Evolutionary conservation across 108 stramenopile species (phyloP), one percentile per base, ranked within the genome.

Genomic region (Cyclotella sp.): DNA sequence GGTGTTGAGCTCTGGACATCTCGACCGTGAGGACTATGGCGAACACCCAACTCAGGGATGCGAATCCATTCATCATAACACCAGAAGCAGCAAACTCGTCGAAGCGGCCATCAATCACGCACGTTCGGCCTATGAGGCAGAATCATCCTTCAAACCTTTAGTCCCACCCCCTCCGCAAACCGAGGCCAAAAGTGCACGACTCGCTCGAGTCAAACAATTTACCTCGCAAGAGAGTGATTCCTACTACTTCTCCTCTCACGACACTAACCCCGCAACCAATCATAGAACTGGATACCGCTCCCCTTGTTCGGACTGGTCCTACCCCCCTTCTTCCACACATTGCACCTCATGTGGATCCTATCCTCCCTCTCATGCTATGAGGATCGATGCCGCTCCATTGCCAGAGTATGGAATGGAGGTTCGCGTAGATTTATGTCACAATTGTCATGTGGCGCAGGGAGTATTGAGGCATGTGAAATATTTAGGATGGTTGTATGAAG

Each of bases 381-480:
- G 82, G 29, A 73, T 75, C 63, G 77, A 81, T 76, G 81, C 80
- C 13, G 78, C 87, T 0, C 93, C 93, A 10, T 47, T 95, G 29
- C 68, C 85, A 9, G 90, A 92, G 67, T 95, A 93, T 70, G 88
- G 90, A 43, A 83, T 85, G 76, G 94, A 95, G 76, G 78, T 79
- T 42, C 64, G 88, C 14, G 75, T 85, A 0, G 88, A 91, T 60
- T 49, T 92, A 34, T 91, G 94, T 66, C 73, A 78, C 21, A 73
- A 89, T 63, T 95, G 94, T 68, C 54, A 30, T 34, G 63, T 87
- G 21, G 87, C 87, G 6, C 91, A 93, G 77, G 91, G 94, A 6
- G 69, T 95, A 8, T 61, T 93, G 39, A 60, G 88, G 21, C 88
- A 95, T 78, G 83, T 89, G 3, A 51, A 79, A 18, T 88, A 78